Base-by-base conservation (phyloP, 2,329 filamentous ascomycete species). In the Xylaria sp. region DNA sequence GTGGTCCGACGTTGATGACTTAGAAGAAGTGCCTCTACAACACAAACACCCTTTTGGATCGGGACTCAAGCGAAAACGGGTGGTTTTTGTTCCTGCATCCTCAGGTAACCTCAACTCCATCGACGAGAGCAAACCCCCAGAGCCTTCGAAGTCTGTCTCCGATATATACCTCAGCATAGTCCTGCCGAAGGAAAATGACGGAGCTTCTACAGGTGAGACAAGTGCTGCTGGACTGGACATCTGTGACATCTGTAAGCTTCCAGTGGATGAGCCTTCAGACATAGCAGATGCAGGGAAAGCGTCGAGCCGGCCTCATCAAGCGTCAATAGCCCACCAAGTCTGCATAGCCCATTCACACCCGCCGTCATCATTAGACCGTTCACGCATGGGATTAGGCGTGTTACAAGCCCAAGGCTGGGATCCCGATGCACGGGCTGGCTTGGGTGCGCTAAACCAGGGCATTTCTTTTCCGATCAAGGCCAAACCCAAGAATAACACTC, bases 391-490 rank as follows among this genome's bases (percentile, higher is more conserved):
- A 0, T 80, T 94, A 6, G 81, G 85, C 5, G 87, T 91, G 31
- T 84, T 94, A 36, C 82, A 87, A 59, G 83, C 86, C 0, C 86
- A 91, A 65, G 92, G 92, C 31, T 94, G 91, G 88, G 89, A 94
- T 72, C 90, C 91, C 0, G 92, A 94, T 77, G 83, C 87, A 31
- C 83, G 93, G 2, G 78, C 81, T 17, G 94, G 94, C 0, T 83
- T 97, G 0, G 94, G 94, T 0, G 86, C 86, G 10, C 80, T 81
- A 1, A 89, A 91, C 0, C 87, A 91, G 71, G 94, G 94, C 2
- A 90, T 93, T 67, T 84, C 90, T 45, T 90, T 89, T 70, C 94
- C 94, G 0, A 83, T 97, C 69, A 93, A 93, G 76, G 82, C 87
- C 0, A 86, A 84, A 65, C 81, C 86, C 61, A 97, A 97, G 79